phyloP scores from a whole-genome alignment of 2,329 filamentous ascomycete genomes.

The Didymella pinodella region DNA sequence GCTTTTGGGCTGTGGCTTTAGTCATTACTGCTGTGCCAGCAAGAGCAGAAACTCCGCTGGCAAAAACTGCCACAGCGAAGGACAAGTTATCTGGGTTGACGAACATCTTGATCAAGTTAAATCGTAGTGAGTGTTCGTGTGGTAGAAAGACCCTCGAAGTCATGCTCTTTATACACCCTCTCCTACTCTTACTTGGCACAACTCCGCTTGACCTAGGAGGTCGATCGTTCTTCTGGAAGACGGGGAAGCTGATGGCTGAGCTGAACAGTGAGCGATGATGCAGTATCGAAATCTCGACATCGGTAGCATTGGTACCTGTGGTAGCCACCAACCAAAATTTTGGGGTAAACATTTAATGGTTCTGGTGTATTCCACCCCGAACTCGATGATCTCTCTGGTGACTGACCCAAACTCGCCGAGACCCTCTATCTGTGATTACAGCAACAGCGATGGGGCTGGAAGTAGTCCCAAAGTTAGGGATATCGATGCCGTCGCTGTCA shows the following conservation, averaged over 20 bases:
- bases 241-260: background rate
- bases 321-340: background rate
- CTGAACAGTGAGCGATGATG: conserved; percentile 1
- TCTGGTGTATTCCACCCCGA: background rate
- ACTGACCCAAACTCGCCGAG: background rate
- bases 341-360: background rate
- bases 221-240: background rate
- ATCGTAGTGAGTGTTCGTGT: background rate
- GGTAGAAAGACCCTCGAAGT: background rate
- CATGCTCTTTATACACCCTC: background rate
- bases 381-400: background rate
- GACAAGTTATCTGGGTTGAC: background rate
- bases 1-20: background rate
- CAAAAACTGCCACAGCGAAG: background rate
- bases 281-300: background rate
- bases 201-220: background rate
- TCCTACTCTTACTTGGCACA: background rate
- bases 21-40: background rate
- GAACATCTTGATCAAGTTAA: background rate
- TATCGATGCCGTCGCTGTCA: background rate
- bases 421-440: background rate
- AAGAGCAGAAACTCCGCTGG: background rate
- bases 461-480: background rate
- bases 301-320: background rate
- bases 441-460: background rate